Evolutionary conservation across 2,329 filamentous ascomycete species (phyloP), one percentile per base, ranked within the genome.

Genomic region (Xylaria sp.): DNA sequence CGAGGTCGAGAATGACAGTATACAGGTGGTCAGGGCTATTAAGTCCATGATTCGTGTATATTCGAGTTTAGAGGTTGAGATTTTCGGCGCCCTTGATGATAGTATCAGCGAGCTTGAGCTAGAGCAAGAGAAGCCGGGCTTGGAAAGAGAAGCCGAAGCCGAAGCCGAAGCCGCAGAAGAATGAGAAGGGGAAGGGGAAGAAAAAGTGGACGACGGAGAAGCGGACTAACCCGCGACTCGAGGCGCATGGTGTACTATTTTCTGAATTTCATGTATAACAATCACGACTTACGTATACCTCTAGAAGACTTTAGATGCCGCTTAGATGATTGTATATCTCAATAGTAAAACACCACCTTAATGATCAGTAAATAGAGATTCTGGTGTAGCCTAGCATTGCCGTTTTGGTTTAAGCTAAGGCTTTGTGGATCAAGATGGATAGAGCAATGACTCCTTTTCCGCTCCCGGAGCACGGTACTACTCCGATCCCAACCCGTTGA

Each of bases 1-100:
- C 2, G 73, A 77, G 39, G 78, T 87, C 36, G 76, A 81, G 44
- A 72, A 71, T 10, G 74, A 76, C 5, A 85, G 80, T 59, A 80
- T 61, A 22, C 69, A 73, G 57, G 71, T 68, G 15, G 56, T 74
- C 29, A 70, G 75, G 22, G 76, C 76, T 27, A 74, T 78, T 63
- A 75, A 72, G 61, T 73, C 73, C n/a, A 76, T 78, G 75, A 59
- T 68, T 22, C 71, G 73, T 27, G 69, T 74, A n/a, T 56, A 75
- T 54, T 74, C 76, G 4, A 38, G 49, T 3, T 59, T 74, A 17
- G 76, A 78, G 56, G 49, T 66, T 15, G 66, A 73, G 31, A 76
- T 78, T 22, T 70, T 77, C 4, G 62, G 58, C 9, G 51, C 67
- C 13, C 57, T 54, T 15, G 70, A 17, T 29, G 9, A 61, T 29